phyloP scores from a whole-genome alignment of 2,329 filamentous ascomycete species.

The Paracamarosporium sp. region DNA sequence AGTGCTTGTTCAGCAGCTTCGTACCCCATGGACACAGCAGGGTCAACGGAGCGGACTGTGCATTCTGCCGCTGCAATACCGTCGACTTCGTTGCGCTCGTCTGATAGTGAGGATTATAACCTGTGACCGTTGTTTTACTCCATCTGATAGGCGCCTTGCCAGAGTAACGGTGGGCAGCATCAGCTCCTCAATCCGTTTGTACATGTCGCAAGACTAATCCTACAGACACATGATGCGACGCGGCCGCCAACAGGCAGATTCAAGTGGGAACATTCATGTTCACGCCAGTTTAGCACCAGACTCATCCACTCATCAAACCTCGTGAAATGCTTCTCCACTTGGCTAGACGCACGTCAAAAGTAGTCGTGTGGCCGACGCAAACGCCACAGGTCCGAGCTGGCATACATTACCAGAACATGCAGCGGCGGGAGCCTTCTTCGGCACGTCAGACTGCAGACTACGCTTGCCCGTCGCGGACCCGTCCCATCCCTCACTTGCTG shows the following conservation, averaged over 20 bases:
- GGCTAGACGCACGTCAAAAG: conserved; percentile 38
- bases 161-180: conserved; percentile 29
- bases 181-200: conserved; percentile 10
- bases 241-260: conserved; percentile 1
- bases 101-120: conserved; percentile 4
- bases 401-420: conserved; percentile 40
- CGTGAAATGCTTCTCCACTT: conserved; percentile 32
- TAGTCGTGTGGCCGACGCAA: conserved; percentile 38
- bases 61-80: conserved; percentile 12
- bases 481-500: conserved; percentile 37
- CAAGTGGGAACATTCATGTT: conserved; percentile 6
- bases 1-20: conserved; percentile 5
- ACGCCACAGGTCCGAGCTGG: conserved; percentile 40
- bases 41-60: not conserved
- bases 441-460: conserved; percentile 44
- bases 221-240: conserved; percentile 11
- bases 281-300: conserved; percentile 12
- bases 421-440: conserved; percentile 36
- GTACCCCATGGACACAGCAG: conserved; percentile 9
- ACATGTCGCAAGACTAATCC: conserved; percentile 6
- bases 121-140: conserved; percentile 8
- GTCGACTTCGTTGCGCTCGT: not conserved
- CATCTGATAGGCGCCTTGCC: conserved; percentile 19
- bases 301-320: conserved; percentile 26
- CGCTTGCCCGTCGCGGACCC: conserved; percentile 32